These are phyloP conservation scores for Linaria vulgaris DNA, from an alignment of 257 asterid genomes.

Conservation along the genomic window DNA sequence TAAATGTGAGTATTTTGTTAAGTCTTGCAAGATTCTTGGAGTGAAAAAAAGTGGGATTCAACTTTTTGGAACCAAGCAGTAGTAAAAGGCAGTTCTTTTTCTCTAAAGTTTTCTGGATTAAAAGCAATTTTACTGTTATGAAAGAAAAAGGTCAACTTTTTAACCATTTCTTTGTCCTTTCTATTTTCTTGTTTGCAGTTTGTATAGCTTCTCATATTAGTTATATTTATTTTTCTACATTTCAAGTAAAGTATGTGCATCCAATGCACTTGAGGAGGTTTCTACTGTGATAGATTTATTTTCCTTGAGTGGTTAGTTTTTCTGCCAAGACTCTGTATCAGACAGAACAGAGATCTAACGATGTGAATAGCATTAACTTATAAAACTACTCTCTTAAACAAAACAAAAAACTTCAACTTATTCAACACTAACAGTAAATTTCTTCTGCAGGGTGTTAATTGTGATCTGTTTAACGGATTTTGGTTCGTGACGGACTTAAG, in stretches of 20 bases:
- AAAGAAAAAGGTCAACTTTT: slow-evolving; percentile 11
- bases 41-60: slow-evolving; percentile 21
- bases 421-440: neutral
- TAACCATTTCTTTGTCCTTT: slow-evolving; percentile 31
- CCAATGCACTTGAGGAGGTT: too few relatives aligned
- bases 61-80: slow-evolving; percentile 4
- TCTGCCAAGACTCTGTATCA: neutral
- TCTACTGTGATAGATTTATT: neutral
- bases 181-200: slow-evolving; percentile 21
- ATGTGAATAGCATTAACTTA: too few relatives aligned
- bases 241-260: neutral
- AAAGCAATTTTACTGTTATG: slow-evolving; percentile 15
- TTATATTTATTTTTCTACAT: neutral
- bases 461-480: slow-evolving; percentile 78
- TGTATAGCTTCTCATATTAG: slow-evolving; percentile 8
- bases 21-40: slow-evolving; percentile 18
- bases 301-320: neutral
- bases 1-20: slow-evolving; percentile 3
- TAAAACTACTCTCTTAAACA: too few relatives aligned
- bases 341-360: neutral
- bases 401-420: neutral
- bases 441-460: slow-evolving; percentile 77
- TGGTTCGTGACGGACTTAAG: slow-evolving; percentile 84
- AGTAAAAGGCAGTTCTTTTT: too few relatives aligned
- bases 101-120: too few relatives aligned